Evolutionary conservation across 257 asterid genomes (phyloP).

Genomic region (Verbena officinalis): DNA sequence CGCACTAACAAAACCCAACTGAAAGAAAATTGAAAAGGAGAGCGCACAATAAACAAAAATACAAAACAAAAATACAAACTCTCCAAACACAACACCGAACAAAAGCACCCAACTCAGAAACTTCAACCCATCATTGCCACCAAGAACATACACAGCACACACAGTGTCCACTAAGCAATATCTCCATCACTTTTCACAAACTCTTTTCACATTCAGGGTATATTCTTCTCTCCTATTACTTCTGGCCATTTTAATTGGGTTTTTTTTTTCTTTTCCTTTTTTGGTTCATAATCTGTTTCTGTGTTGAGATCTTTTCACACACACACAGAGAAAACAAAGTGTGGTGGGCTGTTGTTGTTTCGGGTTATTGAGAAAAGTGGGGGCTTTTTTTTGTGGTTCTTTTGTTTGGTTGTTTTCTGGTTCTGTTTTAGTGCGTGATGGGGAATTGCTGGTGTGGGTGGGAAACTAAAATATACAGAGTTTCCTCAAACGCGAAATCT

Average conservation of each 20-base stretch:
- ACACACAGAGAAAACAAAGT: too few relatives aligned
- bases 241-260: neutral
- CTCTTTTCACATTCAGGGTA: slow-evolving; percentile 2
- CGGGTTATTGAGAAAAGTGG: slow-evolving; percentile 25
- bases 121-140: neutral
- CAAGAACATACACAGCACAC: neutral
- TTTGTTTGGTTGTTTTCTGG: neutral
- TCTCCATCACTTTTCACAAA: too few relatives aligned
- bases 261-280: too few relatives aligned
- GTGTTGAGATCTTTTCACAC: slow-evolving; percentile 8
- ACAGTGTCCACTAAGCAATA: too few relatives aligned
- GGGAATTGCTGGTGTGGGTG: slow-evolving; percentile 57
- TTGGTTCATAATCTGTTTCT: neutral
- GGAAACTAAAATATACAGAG: slow-evolving; percentile 42
- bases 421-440: slow-evolving; percentile 19
- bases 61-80: neutral
- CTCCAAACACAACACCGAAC: neutral
- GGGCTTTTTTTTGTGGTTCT: slow-evolving; percentile 7
- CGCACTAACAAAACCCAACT: slow-evolving; percentile 2
- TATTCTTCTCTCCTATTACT: neutral
- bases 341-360: slow-evolving; percentile 28
- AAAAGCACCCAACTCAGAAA: neutral
- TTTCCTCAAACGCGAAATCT: slow-evolving; percentile 57
- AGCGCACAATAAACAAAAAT: slow-evolving; percentile 5
- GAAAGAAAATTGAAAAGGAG: neutral